Evolutionary conservation across 345 rosid genomes (phyloP), one percentile per base, ranked within the genome.

Genomic region (Salix udensis): DNA sequence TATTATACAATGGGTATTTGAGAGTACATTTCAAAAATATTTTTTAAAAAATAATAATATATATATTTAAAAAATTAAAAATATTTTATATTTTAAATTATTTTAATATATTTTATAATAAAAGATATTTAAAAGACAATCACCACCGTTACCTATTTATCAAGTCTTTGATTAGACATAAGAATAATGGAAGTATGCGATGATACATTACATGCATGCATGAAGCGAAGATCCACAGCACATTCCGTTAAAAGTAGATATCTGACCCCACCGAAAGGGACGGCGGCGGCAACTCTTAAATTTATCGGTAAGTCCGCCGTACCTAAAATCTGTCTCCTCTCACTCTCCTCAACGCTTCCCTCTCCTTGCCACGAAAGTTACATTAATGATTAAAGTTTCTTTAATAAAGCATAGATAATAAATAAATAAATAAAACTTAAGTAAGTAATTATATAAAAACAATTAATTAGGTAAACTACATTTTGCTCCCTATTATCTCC

Each of bases 91-190:
- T 30, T 30, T 30, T 30, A 30, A 4, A 30, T 30, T 4, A 30
- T 3, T 30, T 0, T 30, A 30, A 30, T 30, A 30, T 0, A 30
- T 30, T 3, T 30, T 3, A 2, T 0, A 30, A 2, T 30, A 30
- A 30, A 30, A 30, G 2, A 30, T 30, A 30, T 30, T 30, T 0
- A 30, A 30, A 30, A 30, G n/a, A 30, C 0, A 28, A 28, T 28
- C 0, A 0, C 2, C 0, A 0, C 2, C 2, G 30, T 2, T 31
- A 31, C 0, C 34, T 31, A 3, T 31, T 3, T 34, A 34, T 34
- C 36, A 34, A 34, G 36, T 34, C 36, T 34, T 4, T 6, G 36
- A 34, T 34, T 34, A 34, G 36, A 34, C 36, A 34, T 5, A 34
- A 4, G 52, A 48, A 1, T 48, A 15, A 48, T 0, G 16, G 5